Evolutionary conservation across 1,139 yeast genomes (phyloP), one percentile per base, ranked within the genome.

Genomic region (Yamadazyma conglobata): DNA sequence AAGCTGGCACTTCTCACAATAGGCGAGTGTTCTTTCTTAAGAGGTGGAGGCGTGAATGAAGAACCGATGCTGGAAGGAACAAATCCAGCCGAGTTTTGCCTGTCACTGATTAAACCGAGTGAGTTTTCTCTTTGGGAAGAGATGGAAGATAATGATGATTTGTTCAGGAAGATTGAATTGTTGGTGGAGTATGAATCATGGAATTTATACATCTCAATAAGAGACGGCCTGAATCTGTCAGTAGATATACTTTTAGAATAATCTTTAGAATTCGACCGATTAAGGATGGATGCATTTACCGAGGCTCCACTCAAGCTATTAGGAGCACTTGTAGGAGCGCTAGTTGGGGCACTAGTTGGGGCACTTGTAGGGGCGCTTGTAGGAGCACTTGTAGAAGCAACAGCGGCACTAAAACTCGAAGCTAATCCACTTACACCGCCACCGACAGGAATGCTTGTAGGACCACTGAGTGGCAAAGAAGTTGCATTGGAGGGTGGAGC

Each of bases 171-270:
- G 5, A 64, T 44, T 8, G 68, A 61, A 34, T 52, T 54, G 30
- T 46, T 52, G 19, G 64, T 54, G 3, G 66, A 52, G 17, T 25
- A 19, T n/a, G 47, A 34, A 28, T 40, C 47, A 6, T 43, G 44
- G 14, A 28, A 34, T 30, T 37, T 41, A 25, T 68, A 67, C 23
- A 66, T 44, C 39, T 70, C 75, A 22, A 64, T 46, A 24, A 70
- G 50, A 3, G 73, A 65, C 0, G 74, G 73, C 31, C 75, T 54
- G 27, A 69, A 42, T 26, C 55, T 51, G 19, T 65, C 67, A 27
- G 38, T 30, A 22, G 37, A 35, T 4, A 37, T 10, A 14, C 41
- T 37, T 21, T 39, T 22, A 3, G 42, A 33, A 25, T 32, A 30
- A 12, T 37, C 39, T 14, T 21, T 22, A 9, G 32, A 27, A 22